Conservation (phyloP, 2,329 filamentous ascomycete species). For the Dactylellina drechsleri region DNA sequence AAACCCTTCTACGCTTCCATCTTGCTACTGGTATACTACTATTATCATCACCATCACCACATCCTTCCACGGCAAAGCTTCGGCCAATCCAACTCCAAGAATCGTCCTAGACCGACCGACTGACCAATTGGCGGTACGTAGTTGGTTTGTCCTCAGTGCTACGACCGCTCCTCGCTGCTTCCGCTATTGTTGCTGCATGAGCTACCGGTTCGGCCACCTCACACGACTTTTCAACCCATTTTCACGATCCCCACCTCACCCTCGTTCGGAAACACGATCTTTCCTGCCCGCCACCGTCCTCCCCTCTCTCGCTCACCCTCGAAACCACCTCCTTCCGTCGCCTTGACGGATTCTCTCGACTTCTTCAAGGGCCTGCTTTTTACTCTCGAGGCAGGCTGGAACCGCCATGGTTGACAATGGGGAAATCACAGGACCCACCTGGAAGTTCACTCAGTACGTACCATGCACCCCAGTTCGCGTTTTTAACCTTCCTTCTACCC, state of each 20-base stretch:
- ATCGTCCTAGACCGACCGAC: too few relatives aligned
- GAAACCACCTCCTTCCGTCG: slow-evolving; percentile 27
- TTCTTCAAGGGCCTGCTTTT: slow-evolving; percentile 36
- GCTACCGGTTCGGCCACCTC: slow-evolving; percentile 48
- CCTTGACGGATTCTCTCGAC: slow-evolving; percentile 27
- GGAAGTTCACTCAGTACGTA: slow-evolving; percentile 99
- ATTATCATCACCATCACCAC: neutral
- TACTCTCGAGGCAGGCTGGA: slow-evolving; percentile 55
- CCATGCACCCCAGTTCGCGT: slow-evolving; percentile 26
- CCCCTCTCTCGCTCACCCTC: slow-evolving; percentile 45
- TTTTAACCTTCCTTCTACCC: slow-evolving; percentile 13
- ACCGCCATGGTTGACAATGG: slow-evolving; percentile 83
- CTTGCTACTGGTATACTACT: neutral
- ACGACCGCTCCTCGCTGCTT: neutral
- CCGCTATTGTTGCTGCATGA: slow-evolving; percentile 2
- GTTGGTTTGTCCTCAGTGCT: too few relatives aligned
- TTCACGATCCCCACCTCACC: slow-evolving; percentile 27
- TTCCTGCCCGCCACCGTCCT: slow-evolving; percentile 46
- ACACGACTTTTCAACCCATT: slow-evolving; percentile 46
- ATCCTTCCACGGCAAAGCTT: neutral
- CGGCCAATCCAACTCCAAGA: too few relatives aligned
- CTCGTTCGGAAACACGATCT: slow-evolving; percentile 8
- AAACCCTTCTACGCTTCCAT: too few relatives aligned
- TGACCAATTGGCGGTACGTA: too few relatives aligned
- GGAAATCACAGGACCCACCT: slow-evolving; percentile 92